A percentile compares a stretch with the other conserved stretches of the same genome.
Conservation (phyloP, 2,329 filamentous ascomycete species). For the Cercospora zeina region DNA sequence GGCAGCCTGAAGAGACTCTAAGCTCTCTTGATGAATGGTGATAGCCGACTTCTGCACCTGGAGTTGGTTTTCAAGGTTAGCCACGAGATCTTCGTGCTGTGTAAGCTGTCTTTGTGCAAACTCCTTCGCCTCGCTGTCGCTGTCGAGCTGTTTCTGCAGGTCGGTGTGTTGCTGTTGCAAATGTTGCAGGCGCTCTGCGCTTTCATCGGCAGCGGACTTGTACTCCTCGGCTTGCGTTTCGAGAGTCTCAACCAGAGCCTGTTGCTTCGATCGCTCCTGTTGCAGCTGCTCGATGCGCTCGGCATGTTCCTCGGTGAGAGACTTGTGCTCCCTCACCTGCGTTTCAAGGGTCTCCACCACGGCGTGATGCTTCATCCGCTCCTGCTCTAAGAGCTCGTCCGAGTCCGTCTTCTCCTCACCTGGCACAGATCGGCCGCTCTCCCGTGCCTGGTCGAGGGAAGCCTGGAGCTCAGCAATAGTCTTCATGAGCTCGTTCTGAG, state of each 20-base stretch:
- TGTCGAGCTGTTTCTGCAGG: constrained; percentile 67
- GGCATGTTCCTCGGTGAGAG: constrained; percentile 67
- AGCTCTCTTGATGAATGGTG: constrained; percentile 55
- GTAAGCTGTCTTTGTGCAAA: constrained; percentile 54
- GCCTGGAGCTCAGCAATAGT: constrained; percentile 74
- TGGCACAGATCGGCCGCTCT: constrained; percentile 29
- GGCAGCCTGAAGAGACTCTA: constrained; percentile 55
- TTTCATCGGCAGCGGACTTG: constrained; percentile 69
- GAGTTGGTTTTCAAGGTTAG: constrained; percentile 59
- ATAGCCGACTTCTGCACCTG: constrained; percentile 58
- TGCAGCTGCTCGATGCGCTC: constrained; percentile 64
- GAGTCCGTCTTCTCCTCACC: constrained; percentile 23
- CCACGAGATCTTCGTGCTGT: constrained; percentile 54
- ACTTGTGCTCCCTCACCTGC: constrained; percentile 80
- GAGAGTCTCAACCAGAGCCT: constrained; percentile 59
- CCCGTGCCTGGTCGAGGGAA: constrained; percentile 48
- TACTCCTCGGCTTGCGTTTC: constrained; percentile 79
- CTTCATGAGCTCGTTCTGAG: constrained; percentile 69
- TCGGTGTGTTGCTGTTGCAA: constrained; percentile 71
- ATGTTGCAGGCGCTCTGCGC: constrained; percentile 68
- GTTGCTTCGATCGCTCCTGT: constrained; percentile 47
- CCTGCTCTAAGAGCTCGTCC: constrained; percentile 40
- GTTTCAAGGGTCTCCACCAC: constrained; percentile 61
- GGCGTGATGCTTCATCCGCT: constrained; percentile 51
- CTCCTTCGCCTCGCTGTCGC: constrained; percentile 62